A percentile compares a stretch with the other conserved stretches of the same genome.
Conservation (phyloP, 208 protist species). For the Vickermania spadyakhi region DNA sequence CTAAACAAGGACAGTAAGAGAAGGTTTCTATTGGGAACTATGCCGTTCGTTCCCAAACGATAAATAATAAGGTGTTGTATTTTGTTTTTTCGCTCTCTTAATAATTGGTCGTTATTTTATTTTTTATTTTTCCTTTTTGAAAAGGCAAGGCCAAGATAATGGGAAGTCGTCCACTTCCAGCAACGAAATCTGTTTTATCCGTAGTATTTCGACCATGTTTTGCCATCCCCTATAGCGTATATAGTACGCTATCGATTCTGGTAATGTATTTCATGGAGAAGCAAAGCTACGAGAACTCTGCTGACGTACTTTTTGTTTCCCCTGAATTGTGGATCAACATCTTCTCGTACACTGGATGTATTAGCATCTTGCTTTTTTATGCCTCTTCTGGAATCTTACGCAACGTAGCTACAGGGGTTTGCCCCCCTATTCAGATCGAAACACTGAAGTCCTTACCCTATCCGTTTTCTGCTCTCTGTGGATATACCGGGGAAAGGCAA, state of each 20-base stretch:
- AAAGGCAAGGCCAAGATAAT: too few relatives aligned
- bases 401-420: slow-evolving; percentile 23
- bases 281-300: slow-evolving; percentile 19
- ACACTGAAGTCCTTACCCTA: slow-evolving; percentile 18
- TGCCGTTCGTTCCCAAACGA: too few relatives aligned
- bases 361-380: slow-evolving; percentile 16
- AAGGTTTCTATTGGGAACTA: too few relatives aligned
- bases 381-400: slow-evolving; percentile 28
- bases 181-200: slow-evolving; percentile 20
- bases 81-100: too few relatives aligned
- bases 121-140: too few relatives aligned
- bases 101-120: too few relatives aligned
- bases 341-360: slow-evolving; percentile 20
- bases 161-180: background rate
- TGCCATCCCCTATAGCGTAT: slow-evolving; percentile 23
- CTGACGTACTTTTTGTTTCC: slow-evolving; percentile 19
- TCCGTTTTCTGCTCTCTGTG: slow-evolving; percentile 24
- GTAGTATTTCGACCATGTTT: slow-evolving; percentile 30
- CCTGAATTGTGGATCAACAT: slow-evolving; percentile 17
- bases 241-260: slow-evolving; percentile 17
- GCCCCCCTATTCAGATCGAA: slow-evolving; percentile 20
- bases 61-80: too few relatives aligned
- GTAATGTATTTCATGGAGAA: slow-evolving; percentile 41
- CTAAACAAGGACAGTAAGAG: too few relatives aligned
- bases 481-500: slow-evolving; percentile 18